Percentiles rank a stretch among this genome's conserved stretches.
phyloP scores from a whole-genome alignment of 306 rosid genomes.

The Neltuma alba region DNA sequence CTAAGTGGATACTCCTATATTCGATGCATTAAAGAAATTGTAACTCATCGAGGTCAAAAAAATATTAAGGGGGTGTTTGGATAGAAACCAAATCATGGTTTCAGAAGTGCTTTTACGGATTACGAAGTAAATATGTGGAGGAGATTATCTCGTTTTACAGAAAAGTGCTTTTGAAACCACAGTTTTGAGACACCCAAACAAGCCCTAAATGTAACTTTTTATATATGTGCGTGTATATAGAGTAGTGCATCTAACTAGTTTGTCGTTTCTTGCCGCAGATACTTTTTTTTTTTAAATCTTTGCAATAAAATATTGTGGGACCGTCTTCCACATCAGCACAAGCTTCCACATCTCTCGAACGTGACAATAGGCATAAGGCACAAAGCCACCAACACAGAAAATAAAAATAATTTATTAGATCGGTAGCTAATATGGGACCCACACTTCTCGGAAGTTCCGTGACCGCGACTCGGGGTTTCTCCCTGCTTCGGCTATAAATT shows the following conservation, averaged over 20 bases:
- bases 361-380: conserved; percentile 58
- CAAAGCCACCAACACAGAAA: conserved; percentile 4
- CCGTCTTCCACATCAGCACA: conserved; percentile 58
- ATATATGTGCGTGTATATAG: too few species aligned
- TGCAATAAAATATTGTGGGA: conserved; percentile 42
- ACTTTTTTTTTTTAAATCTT: not conserved
- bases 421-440: conserved; percentile 73
- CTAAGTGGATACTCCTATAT: not conserved
- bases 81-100: too few species aligned
- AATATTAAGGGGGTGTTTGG: too few species aligned
- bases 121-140: too few species aligned
- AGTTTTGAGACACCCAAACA: too few species aligned
- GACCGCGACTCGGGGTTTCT: conserved; percentile 66
- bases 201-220: too few species aligned
- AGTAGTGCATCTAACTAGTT: too few species aligned
- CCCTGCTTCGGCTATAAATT: conserved; percentile 1
- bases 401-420: not conserved
- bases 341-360: conserved; percentile 69
- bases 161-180: too few species aligned
- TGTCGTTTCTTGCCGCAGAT: conserved; percentile 43
- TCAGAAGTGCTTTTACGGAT: too few species aligned
- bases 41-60: too few species aligned
- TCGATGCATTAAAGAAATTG: not conserved
- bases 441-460: conserved; percentile 90
- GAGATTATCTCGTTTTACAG: too few species aligned